These are phyloP conservation scores for Scleroderma bovista DNA, from an alignment of 768 basidiomycete species.

Conservation along the genomic window DNA sequence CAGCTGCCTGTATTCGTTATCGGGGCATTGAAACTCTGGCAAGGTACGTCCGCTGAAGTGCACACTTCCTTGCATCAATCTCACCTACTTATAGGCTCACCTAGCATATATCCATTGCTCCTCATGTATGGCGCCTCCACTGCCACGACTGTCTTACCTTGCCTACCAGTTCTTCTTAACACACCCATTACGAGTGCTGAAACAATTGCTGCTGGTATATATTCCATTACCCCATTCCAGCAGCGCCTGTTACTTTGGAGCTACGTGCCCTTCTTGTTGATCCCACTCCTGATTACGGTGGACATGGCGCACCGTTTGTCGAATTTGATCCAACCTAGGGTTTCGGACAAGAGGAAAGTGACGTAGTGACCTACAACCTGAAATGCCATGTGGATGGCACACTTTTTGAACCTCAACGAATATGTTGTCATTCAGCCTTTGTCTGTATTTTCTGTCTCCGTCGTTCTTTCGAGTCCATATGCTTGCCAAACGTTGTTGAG, in stretches of 20 bases:
- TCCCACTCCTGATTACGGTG: conserved; percentile 67
- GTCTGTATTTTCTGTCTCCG: too few relatives aligned
- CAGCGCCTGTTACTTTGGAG: conserved; percentile 52
- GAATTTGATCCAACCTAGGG: conserved; percentile 26
- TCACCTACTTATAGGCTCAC: conserved; percentile 36
- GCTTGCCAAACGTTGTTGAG: too few relatives aligned
- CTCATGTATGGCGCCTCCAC: conserved; percentile 75
- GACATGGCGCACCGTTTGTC: conserved; percentile 54
- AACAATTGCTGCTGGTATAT: conserved; percentile 25
- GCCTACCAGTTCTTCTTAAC: conserved; percentile 54
- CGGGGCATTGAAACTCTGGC: conserved; percentile 57
- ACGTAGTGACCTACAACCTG: too few relatives aligned
- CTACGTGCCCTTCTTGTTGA: conserved; percentile 71
- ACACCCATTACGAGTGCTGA: conserved; percentile 39
- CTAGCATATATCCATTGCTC: conserved; percentile 54
- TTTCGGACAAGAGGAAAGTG: conserved; percentile 10
- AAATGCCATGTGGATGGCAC: too few relatives aligned
- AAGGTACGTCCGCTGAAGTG: conserved; percentile 36
- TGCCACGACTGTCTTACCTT: conserved; percentile 71
- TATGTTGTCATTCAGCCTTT: too few relatives aligned
- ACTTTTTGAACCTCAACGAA: too few relatives aligned
- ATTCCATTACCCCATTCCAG: conserved; percentile 47
- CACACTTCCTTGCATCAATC: neutral
- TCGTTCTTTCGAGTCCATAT: too few relatives aligned
- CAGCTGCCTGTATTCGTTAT: conserved; percentile 76